Base-by-base conservation (phyloP, 148 eudicot species). In the Arbutus unedo region DNA sequence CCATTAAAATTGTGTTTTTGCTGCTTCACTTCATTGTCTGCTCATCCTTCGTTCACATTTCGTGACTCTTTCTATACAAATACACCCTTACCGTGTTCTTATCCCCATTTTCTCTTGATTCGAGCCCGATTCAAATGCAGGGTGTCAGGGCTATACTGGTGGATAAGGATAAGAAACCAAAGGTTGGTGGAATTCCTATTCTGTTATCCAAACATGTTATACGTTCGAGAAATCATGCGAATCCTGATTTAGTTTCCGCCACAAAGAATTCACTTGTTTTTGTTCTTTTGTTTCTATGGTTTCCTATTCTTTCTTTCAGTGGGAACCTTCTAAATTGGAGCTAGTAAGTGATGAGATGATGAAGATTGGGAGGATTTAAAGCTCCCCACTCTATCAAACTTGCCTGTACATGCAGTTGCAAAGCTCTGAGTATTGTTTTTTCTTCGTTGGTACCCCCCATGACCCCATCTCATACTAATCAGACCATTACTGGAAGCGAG, bases 121-220 rank as follows among this genome's bases (percentile, higher is more conserved):
- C 11, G 56, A 44, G 66, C 80, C 11, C 44, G 14, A 55, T 84
- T 83, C 14, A 67, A 75, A 53, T 88, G 84, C 93, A 95, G 99
- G 99, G 99, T 60, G 91, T 97, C 87, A 91, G 99, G 86, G 99
- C 99, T 75, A 83, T 92, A 83, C 88, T 96, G 55, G 18, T 91
- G 79, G 99, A 96, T 84, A 96, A 92, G 85, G 99, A 96, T 82
- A 90, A 82, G 76, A 96, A 93, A 81, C 98, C 99, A 13, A 96
- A 94, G 97, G 99, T 96, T 43, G 70, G 19, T 81, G 13, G 19
- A 44, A 7, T 15, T 23, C 48, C n/a, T 56, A 8, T n/a, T 23
- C 21, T 43, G 6, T 49, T 74, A 18, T 74, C 50, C 18, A 23
- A 44, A 14, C 53, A 23, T 14, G n/a, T 57, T 43, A 73, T 4